Conservation (phyloP, 768 basidiomycete genomes). For the Leccinum fibrillosum region DNA sequence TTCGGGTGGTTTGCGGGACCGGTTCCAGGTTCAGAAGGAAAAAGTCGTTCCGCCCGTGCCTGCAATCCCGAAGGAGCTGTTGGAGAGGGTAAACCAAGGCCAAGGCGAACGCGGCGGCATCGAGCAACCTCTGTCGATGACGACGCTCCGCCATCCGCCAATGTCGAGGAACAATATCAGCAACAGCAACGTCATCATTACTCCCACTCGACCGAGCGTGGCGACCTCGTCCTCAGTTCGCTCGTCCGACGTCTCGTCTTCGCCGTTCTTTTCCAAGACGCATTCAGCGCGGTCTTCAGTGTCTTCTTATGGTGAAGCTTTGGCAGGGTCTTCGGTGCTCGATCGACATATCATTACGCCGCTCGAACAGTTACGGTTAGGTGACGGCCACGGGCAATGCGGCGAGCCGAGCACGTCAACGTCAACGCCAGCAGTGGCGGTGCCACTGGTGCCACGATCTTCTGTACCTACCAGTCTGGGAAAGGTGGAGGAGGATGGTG, state of each 20-base stretch:
- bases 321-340: slow-evolving; percentile 34
- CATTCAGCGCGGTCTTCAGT: slow-evolving; percentile 51
- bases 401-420: background rate
- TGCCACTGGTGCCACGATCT: slow-evolving; percentile 1
- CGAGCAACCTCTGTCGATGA: slow-evolving; percentile 5
- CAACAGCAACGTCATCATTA: background rate
- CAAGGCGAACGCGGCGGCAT: slow-evolving; percentile 3
- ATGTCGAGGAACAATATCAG: slow-evolving; percentile 1
- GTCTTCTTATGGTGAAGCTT: slow-evolving; percentile 49
- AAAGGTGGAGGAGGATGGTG: slow-evolving; percentile 5
- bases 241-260: slow-evolving; percentile 54
- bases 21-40: slow-evolving; percentile 19
- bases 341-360: slow-evolving; percentile 55
- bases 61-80: slow-evolving; percentile 47
- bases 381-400: slow-evolving; percentile 20
- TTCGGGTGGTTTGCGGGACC: slow-evolving; percentile 59
- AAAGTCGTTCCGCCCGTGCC: slow-evolving; percentile 56
- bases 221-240: slow-evolving; percentile 59
- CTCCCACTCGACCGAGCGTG: slow-evolving; percentile 39
- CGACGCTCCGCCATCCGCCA: background rate
- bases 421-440: background rate
- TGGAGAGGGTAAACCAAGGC: slow-evolving; percentile 8
- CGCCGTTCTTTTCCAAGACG: slow-evolving; percentile 48
- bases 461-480: slow-evolving; percentile 18
- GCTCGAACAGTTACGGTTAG: slow-evolving; percentile 46